Base-by-base conservation (phyloP, 495 filamentous ascomycete genomes). In the Bacidia gigantensis region DNA sequence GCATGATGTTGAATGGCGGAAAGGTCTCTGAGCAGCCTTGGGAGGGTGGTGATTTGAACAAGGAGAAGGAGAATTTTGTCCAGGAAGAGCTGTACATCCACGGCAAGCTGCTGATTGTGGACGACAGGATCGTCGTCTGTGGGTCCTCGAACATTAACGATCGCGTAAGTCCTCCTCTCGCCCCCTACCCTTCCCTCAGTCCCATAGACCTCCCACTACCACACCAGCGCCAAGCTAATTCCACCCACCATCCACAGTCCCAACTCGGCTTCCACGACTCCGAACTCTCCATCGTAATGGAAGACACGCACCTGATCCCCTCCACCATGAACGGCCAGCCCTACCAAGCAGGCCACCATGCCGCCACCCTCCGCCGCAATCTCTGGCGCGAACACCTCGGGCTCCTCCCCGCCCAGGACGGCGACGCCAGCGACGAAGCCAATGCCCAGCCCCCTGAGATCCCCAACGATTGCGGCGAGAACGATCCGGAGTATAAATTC, bases 51-150 rank as follows among this genome's bases (percentile, higher is more conserved):
- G 72, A 82, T 7, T 69, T 78, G 0, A 75, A 89, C 52, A 74
- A 74, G 12, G 90, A 96, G 60, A 80, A 84, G 56, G 77, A 83
- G 22, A 87, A 92, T 57, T 87, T 94, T 68, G 79, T 95, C 45
- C 89, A 95, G 60, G 90, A 98, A 63, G 88, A 98, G 69, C 74
- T 96, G 0, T 98, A 96, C 57, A 78, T 95, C 35, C 90, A 98
- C 62, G 84, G 79, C 38, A 96, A 96, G 66, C 72, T 92, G 26
- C 74, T 86, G 53, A 94, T 94, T 56, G 86, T 81, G 12, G 89
- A 95, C 60, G 87, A 95, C 61, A 73, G 77, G 35, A 74, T 84
- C 35, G 81, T 80, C 22, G 83, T 95, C 51, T 94, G 89, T 62
- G 90, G 90, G 14, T 84, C 78, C 49, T 82, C 84, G 39, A 96